Percentiles rank a stretch among this genome's conserved stretches.
Conservation (phyloP, 306 rosid genomes). For the Myrica gale region DNA sequence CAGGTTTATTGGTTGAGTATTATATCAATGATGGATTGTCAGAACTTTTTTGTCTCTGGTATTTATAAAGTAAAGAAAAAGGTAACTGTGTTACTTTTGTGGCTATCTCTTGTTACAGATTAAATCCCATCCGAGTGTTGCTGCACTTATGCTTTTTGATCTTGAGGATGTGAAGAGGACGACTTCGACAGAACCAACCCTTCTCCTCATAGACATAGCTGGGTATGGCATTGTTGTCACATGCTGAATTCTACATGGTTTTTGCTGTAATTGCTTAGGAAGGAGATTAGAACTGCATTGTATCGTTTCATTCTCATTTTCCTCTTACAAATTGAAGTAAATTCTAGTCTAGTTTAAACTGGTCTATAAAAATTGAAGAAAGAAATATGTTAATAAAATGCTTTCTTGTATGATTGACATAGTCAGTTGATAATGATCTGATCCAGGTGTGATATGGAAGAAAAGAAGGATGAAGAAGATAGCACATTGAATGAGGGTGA, state of each 20-base stretch:
- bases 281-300: slow-evolving; percentile 7
- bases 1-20: slow-evolving; percentile 22
- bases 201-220: slow-evolving; percentile 85
- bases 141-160: slow-evolving; percentile 74
- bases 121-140: slow-evolving; percentile 90
- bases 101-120: slow-evolving; percentile 45
- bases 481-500: slow-evolving; percentile 97
- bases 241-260: slow-evolving; percentile 9
- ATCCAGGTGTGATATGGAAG: slow-evolving; percentile 95
- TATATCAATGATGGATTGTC: slow-evolving; percentile 21
- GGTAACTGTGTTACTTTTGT: neutral
- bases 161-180: slow-evolving; percentile 76
- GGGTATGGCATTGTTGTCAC: slow-evolving; percentile 61
- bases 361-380: slow-evolving; percentile 9
- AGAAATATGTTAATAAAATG: neutral
- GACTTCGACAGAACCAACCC: slow-evolving; percentile 80
- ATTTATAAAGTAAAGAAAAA: neutral
- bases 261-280: slow-evolving; percentile 12
- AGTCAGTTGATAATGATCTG: slow-evolving; percentile 31
- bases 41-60: neutral
- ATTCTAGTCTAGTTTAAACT: neutral
- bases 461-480: slow-evolving; percentile 97
- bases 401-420: neutral
- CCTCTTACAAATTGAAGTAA: neutral
- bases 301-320: slow-evolving; percentile 3